These are phyloP conservation scores for Diaporthe humulicola DNA, from an alignment of 2,329 filamentous ascomycete genomes.

Conservation along the genomic window DNA sequence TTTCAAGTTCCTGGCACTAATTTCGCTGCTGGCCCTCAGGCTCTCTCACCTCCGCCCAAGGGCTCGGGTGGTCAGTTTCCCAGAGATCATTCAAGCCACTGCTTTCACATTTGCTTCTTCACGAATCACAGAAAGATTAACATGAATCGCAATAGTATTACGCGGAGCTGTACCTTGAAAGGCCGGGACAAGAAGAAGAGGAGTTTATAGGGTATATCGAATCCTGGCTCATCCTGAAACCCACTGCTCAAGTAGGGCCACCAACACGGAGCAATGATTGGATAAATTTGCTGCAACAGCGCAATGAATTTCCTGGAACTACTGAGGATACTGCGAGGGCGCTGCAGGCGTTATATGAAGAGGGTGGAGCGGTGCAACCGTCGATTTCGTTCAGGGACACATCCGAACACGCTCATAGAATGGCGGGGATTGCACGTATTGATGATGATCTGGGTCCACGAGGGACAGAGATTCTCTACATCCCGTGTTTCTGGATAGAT, in stretches of 20 bases:
- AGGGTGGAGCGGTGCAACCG: not conserved
- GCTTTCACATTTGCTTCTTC: not conserved
- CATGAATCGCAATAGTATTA: not conserved
- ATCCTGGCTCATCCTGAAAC: not conserved
- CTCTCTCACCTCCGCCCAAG: not conserved
- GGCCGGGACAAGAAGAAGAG: not conserved
- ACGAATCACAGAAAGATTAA: not conserved
- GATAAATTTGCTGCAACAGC: not conserved
- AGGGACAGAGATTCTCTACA: constrained; percentile 6
- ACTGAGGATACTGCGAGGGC: not conserved
- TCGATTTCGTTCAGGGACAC: too few species aligned
- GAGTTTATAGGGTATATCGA: not conserved
- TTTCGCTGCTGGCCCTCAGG: not conserved
- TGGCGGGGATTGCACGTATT: not conserved
- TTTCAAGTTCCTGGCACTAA: not conserved
- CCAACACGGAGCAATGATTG: not conserved
- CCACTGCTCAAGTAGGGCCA: not conserved
- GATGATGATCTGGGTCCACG: not conserved
- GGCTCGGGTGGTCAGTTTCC: not conserved
- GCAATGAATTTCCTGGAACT: not conserved
- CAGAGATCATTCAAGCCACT: not conserved
- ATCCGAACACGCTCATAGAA: not conserved
- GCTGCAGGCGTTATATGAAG: not conserved
- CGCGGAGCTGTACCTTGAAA: not conserved
- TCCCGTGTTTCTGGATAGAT: not conserved